phyloP scores from a whole-genome alignment of 495 filamentous ascomycete genomes.

The Penicillium antarcticum region DNA sequence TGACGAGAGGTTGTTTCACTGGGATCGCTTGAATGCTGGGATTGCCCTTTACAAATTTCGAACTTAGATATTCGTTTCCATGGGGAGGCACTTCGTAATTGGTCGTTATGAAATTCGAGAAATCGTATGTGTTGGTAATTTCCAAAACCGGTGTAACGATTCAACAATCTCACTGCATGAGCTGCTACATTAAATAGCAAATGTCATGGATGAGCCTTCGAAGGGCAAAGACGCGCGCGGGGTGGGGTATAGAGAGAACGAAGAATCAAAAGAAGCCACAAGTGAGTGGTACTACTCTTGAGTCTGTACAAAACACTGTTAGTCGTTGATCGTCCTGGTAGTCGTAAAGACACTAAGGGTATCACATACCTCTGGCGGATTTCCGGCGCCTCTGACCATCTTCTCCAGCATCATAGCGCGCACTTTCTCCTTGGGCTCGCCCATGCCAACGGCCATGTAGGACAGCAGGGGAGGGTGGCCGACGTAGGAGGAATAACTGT shows the following conservation, averaged over 20 bases:
- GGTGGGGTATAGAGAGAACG: background rate
- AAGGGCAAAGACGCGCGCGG: background rate
- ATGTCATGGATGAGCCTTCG: background rate
- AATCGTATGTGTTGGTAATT: background rate
- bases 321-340: background rate
- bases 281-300: constrained; percentile 13
- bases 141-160: background rate
- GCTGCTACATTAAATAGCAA: background rate
- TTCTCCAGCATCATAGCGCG: constrained; percentile 77
- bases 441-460: constrained; percentile 89
- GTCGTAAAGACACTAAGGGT: background rate
- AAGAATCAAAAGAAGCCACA: background rate
- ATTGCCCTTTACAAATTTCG: too few relatives aligned
- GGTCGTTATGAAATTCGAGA: background rate
- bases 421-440: constrained; percentile 76
- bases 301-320: constrained; percentile 16
- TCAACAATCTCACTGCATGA: background rate
- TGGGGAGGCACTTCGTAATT: too few relatives aligned
- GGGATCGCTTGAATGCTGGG: too few relatives aligned
- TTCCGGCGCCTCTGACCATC: constrained; percentile 89
- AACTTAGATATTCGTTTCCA: too few relatives aligned
- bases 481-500: constrained; percentile 77
- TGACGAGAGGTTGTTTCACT: too few relatives aligned
- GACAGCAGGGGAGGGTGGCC: constrained; percentile 85
- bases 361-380: constrained; percentile 63